These are phyloP conservation scores for Aspergillus sp. DNA, from an alignment of 2,329 filamentous ascomycete species.

Conservation along the genomic window DNA sequence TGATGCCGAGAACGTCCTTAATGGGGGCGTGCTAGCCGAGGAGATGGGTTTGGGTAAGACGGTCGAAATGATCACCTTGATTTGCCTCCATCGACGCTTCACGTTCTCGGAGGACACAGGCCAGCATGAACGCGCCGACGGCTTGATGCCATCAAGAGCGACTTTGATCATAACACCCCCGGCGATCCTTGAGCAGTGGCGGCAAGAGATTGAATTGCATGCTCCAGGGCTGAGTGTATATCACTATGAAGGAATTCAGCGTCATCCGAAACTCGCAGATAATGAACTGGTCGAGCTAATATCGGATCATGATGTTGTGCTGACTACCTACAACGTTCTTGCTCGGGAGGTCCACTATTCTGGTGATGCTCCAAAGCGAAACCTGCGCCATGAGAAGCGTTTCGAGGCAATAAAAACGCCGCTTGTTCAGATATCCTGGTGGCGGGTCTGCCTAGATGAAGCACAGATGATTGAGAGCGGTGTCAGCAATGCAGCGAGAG, in stretches of 20 bases:
- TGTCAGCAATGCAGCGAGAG: constrained; percentile 76
- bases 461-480: constrained; percentile 92
- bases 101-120: constrained; percentile 15
- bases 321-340: constrained; percentile 70
- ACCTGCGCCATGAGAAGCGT: constrained; percentile 64
- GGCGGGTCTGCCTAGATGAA: constrained; percentile 71
- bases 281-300: constrained; percentile 51
- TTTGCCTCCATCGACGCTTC: constrained; percentile 42
- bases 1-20: constrained; percentile 32
- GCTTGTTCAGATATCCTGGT: constrained; percentile 80
- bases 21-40: constrained; percentile 52
- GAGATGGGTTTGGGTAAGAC: constrained; percentile 56
- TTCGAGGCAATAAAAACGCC: constrained; percentile 71
- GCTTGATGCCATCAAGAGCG: constrained; percentile 49
- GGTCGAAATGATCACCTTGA: constrained; percentile 51
- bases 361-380: constrained; percentile 67
- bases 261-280: constrained; percentile 34
- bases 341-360: constrained; percentile 78
- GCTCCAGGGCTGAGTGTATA: constrained; percentile 58
- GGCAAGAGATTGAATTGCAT: constrained; percentile 59
- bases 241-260: constrained; percentile 58
- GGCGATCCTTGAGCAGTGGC: constrained; percentile 65
- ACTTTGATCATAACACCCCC: constrained; percentile 65
- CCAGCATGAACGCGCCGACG: constrained; percentile 22
- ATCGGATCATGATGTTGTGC: constrained; percentile 55